Base-by-base conservation (phyloP, 371 early-diverging fungal genomes). In the Circinella minor region DNA sequence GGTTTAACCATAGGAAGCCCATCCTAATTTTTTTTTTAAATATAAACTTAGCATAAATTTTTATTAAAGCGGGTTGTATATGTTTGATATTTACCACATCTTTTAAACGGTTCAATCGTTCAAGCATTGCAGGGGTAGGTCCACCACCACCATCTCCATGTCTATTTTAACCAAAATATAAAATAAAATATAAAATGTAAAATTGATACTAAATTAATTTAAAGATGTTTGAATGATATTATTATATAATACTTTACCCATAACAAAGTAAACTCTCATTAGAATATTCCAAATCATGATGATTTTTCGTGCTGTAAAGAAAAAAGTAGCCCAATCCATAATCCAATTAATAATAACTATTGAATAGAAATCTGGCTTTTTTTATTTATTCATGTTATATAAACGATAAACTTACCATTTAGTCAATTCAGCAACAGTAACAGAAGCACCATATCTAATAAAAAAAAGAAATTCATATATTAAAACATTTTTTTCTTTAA, bases 111-210 rank as follows among this genome's bases (percentile, higher is more conserved):
- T 80, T 61, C 46, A 97, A 70, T 63, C 98, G 88, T 77, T 97
- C 96, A 27, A 96, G 70, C 97, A 97, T 96, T 46, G 83, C 90
- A 14, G 87, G 81, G 0, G 91, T 85, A 0, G 99, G 97, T 1
- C 99, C 99, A 59, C 97, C 98, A 9, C 99, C 99, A 60, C 99
- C 99, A 80, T 99, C 99, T 47, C 99, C 99, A 77, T 96, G 90
- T 36, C 83, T 82, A 73, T 20, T n/a, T 17, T 51, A 13, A 13
- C 5, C 5, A 17, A 51, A 51, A 51, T n/a, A n/a, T 1, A 14
- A n/a, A 51, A n/a, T 1, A 17, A 14, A 27, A 27, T 27, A 27
- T 27, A 27, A 27, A 27, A 27, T 27, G 27, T 0, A 27, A 27
- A 27, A 27, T 27, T 27, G 27, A 27, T 27, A 27, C 27, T 27